A percentile compares a stretch with the other conserved stretches of the same genome.
Evolutionary conservation across 768 basidiomycete genomes (phyloP).

Genomic region (Grammothele lineata): DNA sequence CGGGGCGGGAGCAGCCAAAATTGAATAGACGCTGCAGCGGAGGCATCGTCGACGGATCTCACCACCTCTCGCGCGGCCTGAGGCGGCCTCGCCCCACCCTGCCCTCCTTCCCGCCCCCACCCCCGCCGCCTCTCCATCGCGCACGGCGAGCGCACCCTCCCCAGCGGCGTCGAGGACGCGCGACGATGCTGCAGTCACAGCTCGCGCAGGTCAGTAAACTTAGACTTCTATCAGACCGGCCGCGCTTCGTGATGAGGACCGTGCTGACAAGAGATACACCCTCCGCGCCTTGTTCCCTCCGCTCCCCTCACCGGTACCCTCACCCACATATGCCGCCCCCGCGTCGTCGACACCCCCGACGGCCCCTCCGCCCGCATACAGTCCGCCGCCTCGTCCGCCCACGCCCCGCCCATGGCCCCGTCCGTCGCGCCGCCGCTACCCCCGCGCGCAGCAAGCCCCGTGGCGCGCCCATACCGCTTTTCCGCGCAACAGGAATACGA

Average conservation of each 20-base stretch:
- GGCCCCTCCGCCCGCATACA: too few species aligned
- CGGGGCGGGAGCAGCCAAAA: constrained; percentile 12
- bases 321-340: too few species aligned
- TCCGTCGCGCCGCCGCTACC: background rate
- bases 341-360: too few species aligned
- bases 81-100: background rate
- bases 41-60: constrained; percentile 4
- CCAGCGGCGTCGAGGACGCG: background rate
- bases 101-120: background rate
- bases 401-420: constrained; percentile 7
- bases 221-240: constrained; percentile 15
- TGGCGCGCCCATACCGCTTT: constrained; percentile 4
- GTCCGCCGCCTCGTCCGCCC: constrained; percentile 13
- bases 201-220: constrained; percentile 15
- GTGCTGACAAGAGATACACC: constrained; percentile 19
- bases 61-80: background rate
- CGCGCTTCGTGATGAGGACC: constrained; percentile 15
- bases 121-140: constrained; percentile 6
- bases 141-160: background rate
- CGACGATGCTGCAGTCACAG: constrained; percentile 13
- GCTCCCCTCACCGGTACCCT: too few species aligned
- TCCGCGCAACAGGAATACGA: constrained; percentile 7
- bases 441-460: constrained; percentile 1
- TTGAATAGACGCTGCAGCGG: constrained; percentile 17
- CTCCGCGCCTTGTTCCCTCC: constrained; percentile 2